Base-by-base conservation (phyloP, 306 rosid species). In the Malus sieversii region DNA sequence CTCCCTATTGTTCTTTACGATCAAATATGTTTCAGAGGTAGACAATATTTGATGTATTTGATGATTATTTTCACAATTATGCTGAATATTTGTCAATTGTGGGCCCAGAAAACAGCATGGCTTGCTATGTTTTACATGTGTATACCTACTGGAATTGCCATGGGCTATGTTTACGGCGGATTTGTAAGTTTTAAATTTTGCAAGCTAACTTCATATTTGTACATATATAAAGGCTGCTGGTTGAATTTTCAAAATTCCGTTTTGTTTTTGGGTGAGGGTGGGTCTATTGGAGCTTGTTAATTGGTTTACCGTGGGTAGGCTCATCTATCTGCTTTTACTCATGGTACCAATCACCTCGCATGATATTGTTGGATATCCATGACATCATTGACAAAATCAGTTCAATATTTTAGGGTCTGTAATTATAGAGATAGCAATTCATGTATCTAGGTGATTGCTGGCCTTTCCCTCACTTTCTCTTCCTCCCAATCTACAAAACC, bases 121-220 rank as follows among this genome's bases (percentile, higher is more conserved):
- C 98, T 92, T 82, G 96, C 93, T 70, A 66, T 83, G 61, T 95
- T 92, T 85, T 94, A 95, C 91, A 95, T 90, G 98, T 92, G 98
- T 73, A 92, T 95, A 84, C 97, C 98, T 68, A 83, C 96, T 84
- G 98, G 98, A 72, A 82, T 90, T 30, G 97, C 98, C 40, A 45
- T 95, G 85, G 97, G 98, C 83, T 95, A 95, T 84, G 87, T 92
- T 75, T 95, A 88, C 68, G 98, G 98, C 66, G 98, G 98, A 84
- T 14, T 90, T 32, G 97, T 92, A 92, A 88, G 94, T 85, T 85
- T 38, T 71, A 16, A 51, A 65, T 78, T 29, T 55, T 45, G 22
- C 75, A 38, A 58, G 75, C 16, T 77, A 45, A 53, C 70, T 46
- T 74, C 65, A 4, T 55, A 14, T 16, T 64, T 45, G 62, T 73